Evolutionary conservation across 768 basidiomycete species (phyloP).

Genomic region (Suillus hirtellus): DNA sequence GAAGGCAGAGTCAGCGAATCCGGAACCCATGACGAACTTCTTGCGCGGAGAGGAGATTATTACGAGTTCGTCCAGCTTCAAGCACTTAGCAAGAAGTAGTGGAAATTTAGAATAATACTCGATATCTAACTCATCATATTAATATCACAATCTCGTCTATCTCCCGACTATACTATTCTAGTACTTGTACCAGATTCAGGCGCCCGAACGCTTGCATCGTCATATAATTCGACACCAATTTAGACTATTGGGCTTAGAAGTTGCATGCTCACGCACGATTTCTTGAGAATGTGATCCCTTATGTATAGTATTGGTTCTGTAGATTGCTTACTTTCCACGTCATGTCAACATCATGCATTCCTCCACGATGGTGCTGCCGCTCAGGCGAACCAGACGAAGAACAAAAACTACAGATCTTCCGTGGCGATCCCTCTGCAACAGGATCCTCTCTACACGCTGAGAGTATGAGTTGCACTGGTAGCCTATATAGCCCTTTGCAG

Average conservation of each 20-base stretch:
- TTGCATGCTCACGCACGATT: neutral
- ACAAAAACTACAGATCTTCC: no score
- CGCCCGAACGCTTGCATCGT: neutral
- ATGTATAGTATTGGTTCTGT: no score
- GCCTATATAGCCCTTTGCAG: no score
- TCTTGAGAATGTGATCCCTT: no score
- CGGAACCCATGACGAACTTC: constrained; percentile 85
- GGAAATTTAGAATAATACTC: neutral
- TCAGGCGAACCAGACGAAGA: no score
- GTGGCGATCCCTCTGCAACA: constrained; percentile 70
- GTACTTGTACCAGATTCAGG: no score
- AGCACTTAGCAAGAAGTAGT: constrained; percentile 50
- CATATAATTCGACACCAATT: neutral
- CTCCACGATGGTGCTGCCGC: no score
- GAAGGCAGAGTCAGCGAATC: constrained; percentile 83
- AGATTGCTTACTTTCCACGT: no score
- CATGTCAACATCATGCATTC: no score
- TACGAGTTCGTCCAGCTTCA: constrained; percentile 90
- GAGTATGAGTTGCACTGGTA: constrained; percentile 83
- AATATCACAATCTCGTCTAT: neutral
- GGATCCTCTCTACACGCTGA: constrained; percentile 91
- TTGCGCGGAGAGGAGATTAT: constrained; percentile 65
- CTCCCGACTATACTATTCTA: neutral
- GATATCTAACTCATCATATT: neutral
- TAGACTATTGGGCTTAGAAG: neutral